These are phyloP conservation scores for Cryptococcus floricola DNA, from an alignment of 1,284 basidiomycete species.

Conservation along the genomic window DNA sequence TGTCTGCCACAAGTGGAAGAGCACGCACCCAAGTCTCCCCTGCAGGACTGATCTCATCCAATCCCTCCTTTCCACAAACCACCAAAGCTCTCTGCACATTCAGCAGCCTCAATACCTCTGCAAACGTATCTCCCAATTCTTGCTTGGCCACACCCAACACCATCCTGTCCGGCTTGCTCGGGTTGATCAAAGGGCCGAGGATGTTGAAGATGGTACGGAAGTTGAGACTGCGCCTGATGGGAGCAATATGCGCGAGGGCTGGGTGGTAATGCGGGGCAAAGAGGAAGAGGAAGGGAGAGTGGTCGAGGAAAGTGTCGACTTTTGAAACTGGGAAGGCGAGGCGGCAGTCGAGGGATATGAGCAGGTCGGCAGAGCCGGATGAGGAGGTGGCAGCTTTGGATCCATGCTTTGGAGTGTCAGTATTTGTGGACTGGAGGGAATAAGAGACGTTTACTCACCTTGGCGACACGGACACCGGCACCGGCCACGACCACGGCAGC, in stretches of 20 bases:
- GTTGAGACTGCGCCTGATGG: conserved; percentile 78
- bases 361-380: conserved; percentile 89
- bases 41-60: conserved; percentile 92
- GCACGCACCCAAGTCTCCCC: conserved; percentile 72
- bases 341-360: conserved; percentile 79
- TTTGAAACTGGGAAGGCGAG: conserved; percentile 65
- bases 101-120: conserved; percentile 60
- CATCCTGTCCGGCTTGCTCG: conserved; percentile 77
- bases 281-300: conserved; percentile 83
- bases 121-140: conserved; percentile 81
- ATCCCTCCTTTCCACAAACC: conserved; percentile 85
- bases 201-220: conserved; percentile 98
- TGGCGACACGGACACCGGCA: conserved; percentile 86
- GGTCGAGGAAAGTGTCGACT: conserved; percentile 54
- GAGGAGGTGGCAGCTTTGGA: conserved; percentile 89
- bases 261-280: conserved; percentile 93
- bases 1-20: conserved; percentile 34
- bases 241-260: conserved; percentile 74
- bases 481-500: conserved; percentile 93
- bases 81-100: conserved; percentile 79
- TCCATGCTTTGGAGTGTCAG: conserved; percentile 64
- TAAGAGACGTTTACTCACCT: conserved; percentile 56
- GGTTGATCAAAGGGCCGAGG: conserved; percentile 91
- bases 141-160: conserved; percentile 84
- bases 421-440: not conserved